Base-by-base conservation (phyloP, 2,329 filamentous ascomycete species). In the Colletotrichum endophyticum region DNA sequence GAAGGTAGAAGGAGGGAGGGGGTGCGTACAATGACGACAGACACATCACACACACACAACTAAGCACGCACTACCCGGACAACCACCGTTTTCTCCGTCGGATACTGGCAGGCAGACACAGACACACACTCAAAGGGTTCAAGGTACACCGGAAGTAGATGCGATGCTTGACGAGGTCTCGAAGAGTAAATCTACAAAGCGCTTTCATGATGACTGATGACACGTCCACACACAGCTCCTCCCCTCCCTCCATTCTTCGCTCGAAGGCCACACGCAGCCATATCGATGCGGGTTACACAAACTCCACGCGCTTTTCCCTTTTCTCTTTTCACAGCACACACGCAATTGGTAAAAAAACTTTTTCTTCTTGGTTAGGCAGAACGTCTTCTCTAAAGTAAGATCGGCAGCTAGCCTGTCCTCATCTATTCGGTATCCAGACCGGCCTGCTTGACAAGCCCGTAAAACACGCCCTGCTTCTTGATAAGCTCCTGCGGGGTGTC, bases 371-470 rank as follows among this genome's bases (percentile, higher is more conserved):
- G 59, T 53, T 53, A 8, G 44, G n/a, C 44, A 53, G n/a, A 6
- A 53, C 44, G 11, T 53, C 59, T 63, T n/a, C 12, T 34, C 59
- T 63, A 63, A 34, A 32, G n/a, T 34, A 32, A 30, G 64, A n/a
- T 34, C 39, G 44, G 19, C 39, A 44, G 12, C 57, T 27, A 64
- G 69, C 19, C 71, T 70, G 34, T 5, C 5, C 11, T 3, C 72
- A 75, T 81, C 85, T 66, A 71, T 8, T 77, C 88, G 25, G 88
- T 83, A 80, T 90, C 87, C 77, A 99, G 87, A 56, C 96, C 96
- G 6, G 96, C 95, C 87, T 99, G 96, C 86, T 94, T 96, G 77
- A 98, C 97, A 64, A 99, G 88, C 74, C 96, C 94, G 86, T 97
- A 95, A 84, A 99, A 99, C 68, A 95, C 85, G 3, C 96, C 95